phyloP scores from a whole-genome alignment of 2,329 filamentous ascomycete genomes.

The Aureobasidium leucospermi region DNA sequence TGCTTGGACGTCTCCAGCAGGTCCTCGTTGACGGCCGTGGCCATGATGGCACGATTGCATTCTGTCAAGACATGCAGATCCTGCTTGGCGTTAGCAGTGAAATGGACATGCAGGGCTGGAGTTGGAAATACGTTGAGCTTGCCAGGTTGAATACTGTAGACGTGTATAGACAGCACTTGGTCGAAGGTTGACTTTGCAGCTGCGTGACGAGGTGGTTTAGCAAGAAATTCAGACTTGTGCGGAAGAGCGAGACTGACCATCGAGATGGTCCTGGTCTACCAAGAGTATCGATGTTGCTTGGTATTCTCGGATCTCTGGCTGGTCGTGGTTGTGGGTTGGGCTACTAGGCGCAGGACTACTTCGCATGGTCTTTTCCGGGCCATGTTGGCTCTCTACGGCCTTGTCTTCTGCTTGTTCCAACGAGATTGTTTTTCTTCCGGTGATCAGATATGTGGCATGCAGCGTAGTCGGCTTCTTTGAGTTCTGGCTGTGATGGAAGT shows the following conservation, averaged over 20 bases:
- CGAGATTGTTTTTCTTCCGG: slow-evolving; percentile 51
- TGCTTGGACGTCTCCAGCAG: slow-evolving; percentile 50
- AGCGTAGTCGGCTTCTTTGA: slow-evolving; percentile 63
- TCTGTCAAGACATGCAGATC: slow-evolving; percentile 63
- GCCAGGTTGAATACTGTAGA: slow-evolving; percentile 75
- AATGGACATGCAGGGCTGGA: too few relatives aligned
- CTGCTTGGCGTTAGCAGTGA: slow-evolving; percentile 9
- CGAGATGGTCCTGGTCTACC: slow-evolving; percentile 63
- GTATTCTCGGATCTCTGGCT: neutral
- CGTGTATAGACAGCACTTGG: slow-evolving; percentile 68
- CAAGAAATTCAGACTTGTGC: neutral
- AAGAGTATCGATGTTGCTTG: slow-evolving; percentile 52
- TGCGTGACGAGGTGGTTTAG: neutral
- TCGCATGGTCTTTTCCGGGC: slow-evolving; percentile 60
- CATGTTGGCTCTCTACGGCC: slow-evolving; percentile 41
- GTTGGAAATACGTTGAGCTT: slow-evolving; percentile 44
- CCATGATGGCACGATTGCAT: slow-evolving; percentile 55
- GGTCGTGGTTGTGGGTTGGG: too few relatives aligned
- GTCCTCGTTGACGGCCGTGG: slow-evolving; percentile 51
- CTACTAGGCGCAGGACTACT: slow-evolving; percentile 48
- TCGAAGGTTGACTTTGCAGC: slow-evolving; percentile 59
- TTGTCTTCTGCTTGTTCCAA: slow-evolving; percentile 25
- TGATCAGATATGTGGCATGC: slow-evolving; percentile 89
- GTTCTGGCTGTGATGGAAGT: slow-evolving; percentile 76
- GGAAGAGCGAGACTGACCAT: slow-evolving; percentile 43